Evolutionary conservation across 2,329 filamentous ascomycete species (phyloP).

Genomic region (Seiridium cupressi): DNA sequence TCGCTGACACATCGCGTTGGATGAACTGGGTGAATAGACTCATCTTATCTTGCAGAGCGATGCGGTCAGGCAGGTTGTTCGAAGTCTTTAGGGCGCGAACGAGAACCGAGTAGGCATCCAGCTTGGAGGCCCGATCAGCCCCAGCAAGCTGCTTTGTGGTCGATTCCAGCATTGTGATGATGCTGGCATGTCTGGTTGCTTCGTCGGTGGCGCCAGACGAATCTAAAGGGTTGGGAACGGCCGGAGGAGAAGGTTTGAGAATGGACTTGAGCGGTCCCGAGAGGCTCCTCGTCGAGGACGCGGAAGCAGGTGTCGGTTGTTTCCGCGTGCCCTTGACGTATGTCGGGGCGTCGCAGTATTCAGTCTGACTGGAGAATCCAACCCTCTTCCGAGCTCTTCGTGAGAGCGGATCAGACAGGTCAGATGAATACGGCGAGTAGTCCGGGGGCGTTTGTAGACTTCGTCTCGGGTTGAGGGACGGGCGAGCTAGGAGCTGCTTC

Average conservation of each 20-base stretch:
- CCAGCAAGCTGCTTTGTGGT: slow-evolving; percentile 78
- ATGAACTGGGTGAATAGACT: slow-evolving; percentile 77
- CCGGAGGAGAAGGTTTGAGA: slow-evolving; percentile 64
- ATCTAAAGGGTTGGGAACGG: slow-evolving; percentile 43
- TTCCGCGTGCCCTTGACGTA: slow-evolving; percentile 34
- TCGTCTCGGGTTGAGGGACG: slow-evolving; percentile 35
- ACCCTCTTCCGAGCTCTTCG: slow-evolving; percentile 51
- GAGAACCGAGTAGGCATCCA: slow-evolving; percentile 86
- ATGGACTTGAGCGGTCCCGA: slow-evolving; percentile 63
- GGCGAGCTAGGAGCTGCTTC: slow-evolving; percentile 33
- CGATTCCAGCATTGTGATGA: slow-evolving; percentile 82
- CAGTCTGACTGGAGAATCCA: slow-evolving; percentile 55
- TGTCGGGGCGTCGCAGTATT: slow-evolving; percentile 53
- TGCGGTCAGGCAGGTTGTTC: slow-evolving; percentile 74
- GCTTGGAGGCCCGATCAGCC: slow-evolving; percentile 65
- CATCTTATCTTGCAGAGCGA: slow-evolving; percentile 74
- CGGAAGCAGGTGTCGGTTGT: slow-evolving; percentile 39
- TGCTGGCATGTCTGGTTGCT: slow-evolving; percentile 44
- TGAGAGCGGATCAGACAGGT: slow-evolving; percentile 41
- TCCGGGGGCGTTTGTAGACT: slow-evolving; percentile 53
- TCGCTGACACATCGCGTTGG: slow-evolving; percentile 72
- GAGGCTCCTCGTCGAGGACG: slow-evolving; percentile 34
- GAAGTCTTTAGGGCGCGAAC: slow-evolving; percentile 75
- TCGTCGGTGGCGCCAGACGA: slow-evolving; percentile 40
- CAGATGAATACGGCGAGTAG: slow-evolving; percentile 42